Percentiles rank a stretch among this genome's conserved stretches.
phyloP scores from a whole-genome alignment of 2,329 filamentous ascomycete species.

The Pyrenochaeta sp. region DNA sequence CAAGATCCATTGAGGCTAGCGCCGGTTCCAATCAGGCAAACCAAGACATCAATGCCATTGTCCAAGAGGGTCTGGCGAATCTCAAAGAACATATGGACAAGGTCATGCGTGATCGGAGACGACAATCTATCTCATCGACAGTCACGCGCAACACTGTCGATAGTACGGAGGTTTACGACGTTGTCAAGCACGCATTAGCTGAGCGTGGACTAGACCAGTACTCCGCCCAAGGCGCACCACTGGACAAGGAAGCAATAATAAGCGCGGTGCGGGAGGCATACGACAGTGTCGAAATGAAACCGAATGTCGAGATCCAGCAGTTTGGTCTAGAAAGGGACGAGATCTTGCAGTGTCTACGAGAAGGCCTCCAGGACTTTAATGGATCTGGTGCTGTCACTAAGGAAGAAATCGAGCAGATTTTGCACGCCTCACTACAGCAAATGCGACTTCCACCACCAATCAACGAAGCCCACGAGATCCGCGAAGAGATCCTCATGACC shows the following conservation, averaged over 20 bases:
- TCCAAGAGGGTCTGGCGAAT: slow-evolving; percentile 81
- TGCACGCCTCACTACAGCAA: slow-evolving; percentile 85
- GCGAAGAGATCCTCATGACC: slow-evolving; percentile 83
- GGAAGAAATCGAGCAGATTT: slow-evolving; percentile 84
- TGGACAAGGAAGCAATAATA: slow-evolving; percentile 82
- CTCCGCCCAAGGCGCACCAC: slow-evolving; percentile 46
- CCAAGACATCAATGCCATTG: slow-evolving; percentile 77
- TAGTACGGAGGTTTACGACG: slow-evolving; percentile 85
- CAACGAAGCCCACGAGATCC: slow-evolving; percentile 72
- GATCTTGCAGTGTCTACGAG: slow-evolving; percentile 83
- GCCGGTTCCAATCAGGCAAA: slow-evolving; percentile 54
- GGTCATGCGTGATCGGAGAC: slow-evolving; percentile 77
- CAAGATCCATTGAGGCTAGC: slow-evolving; percentile 51
- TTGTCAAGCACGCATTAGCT: slow-evolving; percentile 76
- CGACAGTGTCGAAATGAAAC: slow-evolving; percentile 82
- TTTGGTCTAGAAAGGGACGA: slow-evolving; percentile 91
- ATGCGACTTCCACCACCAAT: slow-evolving; percentile 79
- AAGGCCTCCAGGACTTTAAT: slow-evolving; percentile 82
- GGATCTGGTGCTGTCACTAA: slow-evolving; percentile 70
- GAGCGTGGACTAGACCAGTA: slow-evolving; percentile 61
- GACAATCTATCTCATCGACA: slow-evolving; percentile 69
- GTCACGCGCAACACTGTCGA: slow-evolving; percentile 73
- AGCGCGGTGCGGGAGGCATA: slow-evolving; percentile 88
- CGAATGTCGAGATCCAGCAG: slow-evolving; percentile 89
- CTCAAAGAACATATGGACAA: slow-evolving; percentile 85